These are phyloP conservation scores for Dipodascus geniculatus DNA, from an alignment of 805 yeast species.

Conservation along the genomic window DNA sequence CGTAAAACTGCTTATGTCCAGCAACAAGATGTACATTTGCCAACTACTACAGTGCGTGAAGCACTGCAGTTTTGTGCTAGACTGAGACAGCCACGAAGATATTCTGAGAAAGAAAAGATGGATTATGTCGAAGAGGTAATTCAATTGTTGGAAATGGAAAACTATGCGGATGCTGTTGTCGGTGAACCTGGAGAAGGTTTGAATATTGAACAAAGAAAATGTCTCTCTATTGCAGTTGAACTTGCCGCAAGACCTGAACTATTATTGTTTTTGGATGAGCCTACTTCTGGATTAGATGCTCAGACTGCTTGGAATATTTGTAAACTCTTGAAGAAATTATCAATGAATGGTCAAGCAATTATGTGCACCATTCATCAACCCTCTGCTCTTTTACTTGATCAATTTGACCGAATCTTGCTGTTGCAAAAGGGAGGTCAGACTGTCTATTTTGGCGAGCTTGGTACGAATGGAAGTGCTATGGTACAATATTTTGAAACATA, in stretches of 20 bases:
- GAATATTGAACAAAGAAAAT: conserved; percentile 51
- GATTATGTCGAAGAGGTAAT: conserved; percentile 57
- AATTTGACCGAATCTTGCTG: conserved; percentile 65
- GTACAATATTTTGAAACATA: conserved; percentile 53
- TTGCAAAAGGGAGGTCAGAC: conserved; percentile 63
- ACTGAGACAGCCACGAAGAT: conserved; percentile 48
- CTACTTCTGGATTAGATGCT: conserved; percentile 59
- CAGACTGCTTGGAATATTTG: conserved; percentile 60
- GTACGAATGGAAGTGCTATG: conserved; percentile 44
- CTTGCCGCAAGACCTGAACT: conserved; percentile 54
- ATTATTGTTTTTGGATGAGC: conserved; percentile 52
- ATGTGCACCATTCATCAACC: conserved; percentile 79
- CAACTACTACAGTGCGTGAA: conserved; percentile 59
- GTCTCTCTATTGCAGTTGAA: conserved; percentile 56
- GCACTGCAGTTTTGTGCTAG: conserved; percentile 56
- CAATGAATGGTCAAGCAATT: conserved; percentile 51
- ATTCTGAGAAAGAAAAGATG: conserved; percentile 43
- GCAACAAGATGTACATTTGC: conserved; percentile 63
- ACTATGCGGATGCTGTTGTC: conserved; percentile 60
- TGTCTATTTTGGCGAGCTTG: conserved; percentile 66
- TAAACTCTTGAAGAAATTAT: conserved; percentile 46
- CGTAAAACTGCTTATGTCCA: conserved; percentile 63
- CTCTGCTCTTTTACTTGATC: conserved; percentile 64
- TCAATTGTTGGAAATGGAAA: conserved; percentile 48
- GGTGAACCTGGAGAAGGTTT: conserved; percentile 66